phyloP scores from a whole-genome alignment of 495 filamentous ascomycete genomes.

The Hypoxylon perforatum region DNA sequence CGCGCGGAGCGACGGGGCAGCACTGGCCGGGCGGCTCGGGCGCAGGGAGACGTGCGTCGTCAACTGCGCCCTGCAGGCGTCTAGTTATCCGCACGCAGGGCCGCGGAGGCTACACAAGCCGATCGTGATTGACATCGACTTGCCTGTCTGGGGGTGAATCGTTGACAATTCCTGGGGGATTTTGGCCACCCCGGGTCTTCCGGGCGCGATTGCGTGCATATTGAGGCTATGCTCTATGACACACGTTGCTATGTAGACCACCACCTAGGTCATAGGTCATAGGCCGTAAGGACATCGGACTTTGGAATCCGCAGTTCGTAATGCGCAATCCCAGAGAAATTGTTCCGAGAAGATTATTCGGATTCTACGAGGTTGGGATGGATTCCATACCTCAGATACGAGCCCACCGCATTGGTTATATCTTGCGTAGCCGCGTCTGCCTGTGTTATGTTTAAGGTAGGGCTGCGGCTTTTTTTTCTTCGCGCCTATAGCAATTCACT shows the following conservation, averaged over 20 bases:
- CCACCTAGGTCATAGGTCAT: background rate
- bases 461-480: slow-evolving; percentile 8
- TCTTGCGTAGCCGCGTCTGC: background rate
- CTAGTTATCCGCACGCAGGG: slow-evolving; percentile 69
- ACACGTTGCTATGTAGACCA: slow-evolving; percentile 2
- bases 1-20: slow-evolving; percentile 53
- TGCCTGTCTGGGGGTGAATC: slow-evolving; percentile 70
- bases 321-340: background rate
- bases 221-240: slow-evolving; percentile 22
- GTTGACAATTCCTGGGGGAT: slow-evolving; percentile 17
- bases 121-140: slow-evolving; percentile 80
- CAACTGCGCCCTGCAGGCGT: slow-evolving; percentile 78
- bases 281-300: background rate
- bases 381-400: slow-evolving; percentile 3
- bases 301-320: background rate
- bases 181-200: slow-evolving; percentile 23
- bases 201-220: slow-evolving; percentile 11
- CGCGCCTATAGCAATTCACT: background rate
- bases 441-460: background rate
- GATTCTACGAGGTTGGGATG: background rate
- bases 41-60: slow-evolving; percentile 80
- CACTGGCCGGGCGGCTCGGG: slow-evolving; percentile 54
- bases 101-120: slow-evolving; percentile 75
- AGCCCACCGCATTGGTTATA: slow-evolving; percentile 4
- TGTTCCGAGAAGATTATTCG: background rate